Conservation (phyloP, 2,329 filamentous ascomycete species). For the Atkinsonella hypoxylon region DNA sequence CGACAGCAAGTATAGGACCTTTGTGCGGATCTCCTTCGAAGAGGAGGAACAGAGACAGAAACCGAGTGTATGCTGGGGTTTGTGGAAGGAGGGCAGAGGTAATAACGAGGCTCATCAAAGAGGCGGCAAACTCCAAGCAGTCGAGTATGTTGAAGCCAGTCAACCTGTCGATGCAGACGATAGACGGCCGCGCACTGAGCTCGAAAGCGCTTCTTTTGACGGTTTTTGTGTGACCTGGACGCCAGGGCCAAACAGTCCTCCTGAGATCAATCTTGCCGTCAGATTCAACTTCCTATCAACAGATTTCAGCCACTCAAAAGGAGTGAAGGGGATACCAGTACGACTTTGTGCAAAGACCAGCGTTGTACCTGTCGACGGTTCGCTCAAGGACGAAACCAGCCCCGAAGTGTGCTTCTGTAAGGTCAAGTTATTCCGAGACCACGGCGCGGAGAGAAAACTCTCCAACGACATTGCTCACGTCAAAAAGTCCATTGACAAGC, state of each 20-base stretch:
- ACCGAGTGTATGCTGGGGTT: conserved; percentile 69
- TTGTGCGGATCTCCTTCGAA: conserved; percentile 90
- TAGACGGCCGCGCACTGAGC: conserved; percentile 54
- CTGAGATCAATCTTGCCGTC: conserved; percentile 78
- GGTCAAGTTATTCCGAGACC: conserved; percentile 92
- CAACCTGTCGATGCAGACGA: conserved; percentile 50
- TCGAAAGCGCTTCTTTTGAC: conserved; percentile 76
- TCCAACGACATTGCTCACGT: conserved; percentile 92
- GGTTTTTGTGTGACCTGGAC: conserved; percentile 89
- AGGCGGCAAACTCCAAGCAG: conserved; percentile 83
- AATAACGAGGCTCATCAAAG: conserved; percentile 90
- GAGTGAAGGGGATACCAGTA: conserved; percentile 94
- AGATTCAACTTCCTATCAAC: conserved; percentile 98
- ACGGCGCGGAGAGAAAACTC: conserved; percentile 87
- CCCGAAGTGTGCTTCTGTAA: conserved; percentile 87
- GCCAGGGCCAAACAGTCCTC: conserved; percentile 51
- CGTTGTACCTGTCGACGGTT: conserved; percentile 41
- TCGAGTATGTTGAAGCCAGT: conserved; percentile 73
- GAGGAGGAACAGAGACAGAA: conserved; percentile 85
- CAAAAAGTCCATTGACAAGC: conserved; percentile 91
- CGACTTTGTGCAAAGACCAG: conserved; percentile 86
- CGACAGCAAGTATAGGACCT: conserved; percentile 71
- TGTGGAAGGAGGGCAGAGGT: conserved; percentile 95
- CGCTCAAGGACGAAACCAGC: conserved; percentile 32
- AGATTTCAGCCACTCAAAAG: conserved; percentile 97